These are phyloP conservation scores for Peronospora farinosa DNA, from an alignment of 352 stramenopile species.

Conservation along the genomic window DNA sequence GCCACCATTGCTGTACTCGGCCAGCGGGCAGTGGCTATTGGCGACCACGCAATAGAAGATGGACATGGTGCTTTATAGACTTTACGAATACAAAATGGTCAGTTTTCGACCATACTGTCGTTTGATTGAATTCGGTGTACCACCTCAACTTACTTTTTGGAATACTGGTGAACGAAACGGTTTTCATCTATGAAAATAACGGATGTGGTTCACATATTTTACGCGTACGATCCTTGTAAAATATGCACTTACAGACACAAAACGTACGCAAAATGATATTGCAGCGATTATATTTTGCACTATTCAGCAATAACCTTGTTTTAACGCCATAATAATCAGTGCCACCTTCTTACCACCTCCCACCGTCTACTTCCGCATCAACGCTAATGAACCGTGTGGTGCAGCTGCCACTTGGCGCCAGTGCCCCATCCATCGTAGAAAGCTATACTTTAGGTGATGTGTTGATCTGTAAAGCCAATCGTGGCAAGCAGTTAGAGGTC, in stretches of 20 bases:
- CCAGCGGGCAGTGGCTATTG: constrained; percentile 72
- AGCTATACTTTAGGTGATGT: constrained; percentile 83
- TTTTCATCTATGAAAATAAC: neutral
- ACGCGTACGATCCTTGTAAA: no score
- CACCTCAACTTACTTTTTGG: neutral
- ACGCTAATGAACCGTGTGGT: constrained; percentile 57
- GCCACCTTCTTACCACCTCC: constrained; percentile 18
- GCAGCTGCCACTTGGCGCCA: constrained; percentile 52
- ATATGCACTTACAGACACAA: no score
- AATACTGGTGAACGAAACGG: neutral
- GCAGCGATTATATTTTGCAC: no score
- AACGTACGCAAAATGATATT: no score
- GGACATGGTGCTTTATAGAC: constrained; percentile 34
- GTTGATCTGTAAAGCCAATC: constrained; percentile 80
- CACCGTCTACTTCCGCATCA: constrained; percentile 17
- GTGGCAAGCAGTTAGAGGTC: constrained; percentile 76
- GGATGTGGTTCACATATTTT: neutral
- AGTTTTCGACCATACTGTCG: neutral
- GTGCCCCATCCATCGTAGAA: constrained; percentile 44
- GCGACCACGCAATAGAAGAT: constrained; percentile 87
- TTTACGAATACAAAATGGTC: neutral
- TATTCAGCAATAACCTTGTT: no score
- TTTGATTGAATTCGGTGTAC: neutral
- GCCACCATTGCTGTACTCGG: constrained; percentile 75
- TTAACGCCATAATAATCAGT: constrained; percentile 3